Evolutionary conservation across 306 rosid genomes (phyloP).

Genomic region (Datisca glomerata): DNA sequence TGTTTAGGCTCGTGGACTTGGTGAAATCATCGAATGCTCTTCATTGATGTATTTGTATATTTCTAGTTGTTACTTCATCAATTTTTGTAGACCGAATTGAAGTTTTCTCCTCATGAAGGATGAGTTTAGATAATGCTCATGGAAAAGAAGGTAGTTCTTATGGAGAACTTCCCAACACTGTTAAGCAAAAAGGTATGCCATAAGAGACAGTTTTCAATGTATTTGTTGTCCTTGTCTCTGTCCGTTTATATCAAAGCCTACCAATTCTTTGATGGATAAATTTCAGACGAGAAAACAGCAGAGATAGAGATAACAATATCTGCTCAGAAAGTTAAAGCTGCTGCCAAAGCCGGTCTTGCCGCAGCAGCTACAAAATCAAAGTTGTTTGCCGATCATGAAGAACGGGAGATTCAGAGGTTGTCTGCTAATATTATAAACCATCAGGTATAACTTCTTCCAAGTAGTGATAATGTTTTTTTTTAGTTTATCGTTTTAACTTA

Average conservation of each 20-base stretch:
- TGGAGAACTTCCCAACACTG: slow-evolving; percentile 45
- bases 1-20: no score
- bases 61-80: slow-evolving; percentile 18
- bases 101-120: slow-evolving; percentile 39
- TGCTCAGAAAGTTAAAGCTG: slow-evolving; percentile 68
- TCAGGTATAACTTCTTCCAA: slow-evolving; percentile 45
- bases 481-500: no score
- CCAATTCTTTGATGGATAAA: slow-evolving; percentile 8
- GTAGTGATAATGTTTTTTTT: not conserved
- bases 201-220: slow-evolving; percentile 3
- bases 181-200: slow-evolving; percentile 54
- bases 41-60: no score
- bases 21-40: no score
- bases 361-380: slow-evolving; percentile 98
- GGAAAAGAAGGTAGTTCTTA: slow-evolving; percentile 45
- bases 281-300: slow-evolving; percentile 57
- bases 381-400: slow-evolving; percentile 95
- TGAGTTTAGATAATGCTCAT: slow-evolving; percentile 39
- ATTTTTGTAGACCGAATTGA: slow-evolving; percentile 11
- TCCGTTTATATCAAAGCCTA: not conserved
- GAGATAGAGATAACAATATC: slow-evolving; percentile 45
- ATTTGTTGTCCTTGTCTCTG: not conserved
- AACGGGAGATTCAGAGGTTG: slow-evolving; percentile 97
- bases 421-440: slow-evolving; percentile 90
- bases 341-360: slow-evolving; percentile 89